Percentiles rank a stretch among this genome's conserved stretches.
phyloP scores from a whole-genome alignment of 1,139 yeast genomes.

The Barnettozyma hawaiiensis region DNA sequence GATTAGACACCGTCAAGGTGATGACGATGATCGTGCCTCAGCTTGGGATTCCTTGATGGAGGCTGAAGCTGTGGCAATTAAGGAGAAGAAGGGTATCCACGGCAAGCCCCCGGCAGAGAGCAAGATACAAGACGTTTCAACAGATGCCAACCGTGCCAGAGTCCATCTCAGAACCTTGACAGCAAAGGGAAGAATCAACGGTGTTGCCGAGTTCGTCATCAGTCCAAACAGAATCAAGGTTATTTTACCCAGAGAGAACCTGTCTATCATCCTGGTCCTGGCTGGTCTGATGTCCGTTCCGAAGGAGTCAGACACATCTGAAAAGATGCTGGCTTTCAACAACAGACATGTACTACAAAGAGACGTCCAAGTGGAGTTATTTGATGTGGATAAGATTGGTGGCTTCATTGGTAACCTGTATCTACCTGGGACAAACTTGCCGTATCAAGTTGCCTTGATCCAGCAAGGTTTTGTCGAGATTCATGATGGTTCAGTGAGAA shows the following conservation, averaged over 20 bases:
- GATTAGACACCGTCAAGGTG: conserved; percentile 69
- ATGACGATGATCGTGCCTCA: conserved; percentile 63
- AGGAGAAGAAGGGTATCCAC: conserved; percentile 56
- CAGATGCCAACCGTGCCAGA: conserved; percentile 62
- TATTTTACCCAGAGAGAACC: conserved; percentile 65
- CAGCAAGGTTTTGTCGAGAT: conserved; percentile 59
- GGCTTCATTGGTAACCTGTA: conserved; percentile 73
- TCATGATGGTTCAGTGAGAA: conserved; percentile 60
- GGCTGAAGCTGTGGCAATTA: conserved; percentile 57
- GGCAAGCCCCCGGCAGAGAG: conserved; percentile 53
- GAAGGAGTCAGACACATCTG: conserved; percentile 40
- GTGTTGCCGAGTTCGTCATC: conserved; percentile 66
- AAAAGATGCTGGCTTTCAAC: conserved; percentile 51
- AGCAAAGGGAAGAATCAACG: conserved; percentile 59
- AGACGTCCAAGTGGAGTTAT: conserved; percentile 64
- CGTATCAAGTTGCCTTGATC: conserved; percentile 59
- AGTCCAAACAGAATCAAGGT: conserved; percentile 65
- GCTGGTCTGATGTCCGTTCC: conserved; percentile 59
- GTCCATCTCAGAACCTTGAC: conserved; percentile 67
- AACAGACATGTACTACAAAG: conserved; percentile 60
- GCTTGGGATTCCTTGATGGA: conserved; percentile 77
- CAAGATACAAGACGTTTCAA: conserved; percentile 76
- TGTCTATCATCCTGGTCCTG: conserved; percentile 62
- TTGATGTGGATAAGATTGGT: conserved; percentile 71
- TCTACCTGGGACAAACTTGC: conserved; percentile 45